These are phyloP conservation scores for Clonostachys chloroleuca DNA, from an alignment of 2,329 filamentous ascomycete species.

Conservation along the genomic window DNA sequence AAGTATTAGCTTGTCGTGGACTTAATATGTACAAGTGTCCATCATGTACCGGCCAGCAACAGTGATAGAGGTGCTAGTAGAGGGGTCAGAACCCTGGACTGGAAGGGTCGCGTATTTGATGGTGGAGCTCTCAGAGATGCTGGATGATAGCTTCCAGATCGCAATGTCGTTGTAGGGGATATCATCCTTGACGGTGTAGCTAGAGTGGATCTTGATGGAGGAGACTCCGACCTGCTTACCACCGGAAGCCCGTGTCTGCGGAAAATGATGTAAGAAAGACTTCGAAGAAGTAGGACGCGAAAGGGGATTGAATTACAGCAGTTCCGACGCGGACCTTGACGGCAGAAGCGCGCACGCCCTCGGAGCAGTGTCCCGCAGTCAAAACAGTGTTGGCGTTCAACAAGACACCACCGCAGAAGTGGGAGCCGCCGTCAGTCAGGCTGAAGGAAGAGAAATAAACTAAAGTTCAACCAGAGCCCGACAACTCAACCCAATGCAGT, in stretches of 20 bases:
- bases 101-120: conserved; percentile 4
- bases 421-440: conserved; percentile 3
- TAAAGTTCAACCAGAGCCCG: too few species aligned
- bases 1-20: background rate
- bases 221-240: conserved; percentile 15
- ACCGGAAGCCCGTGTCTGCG: conserved; percentile 8
- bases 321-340: conserved; percentile 18
- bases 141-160: conserved; percentile 17
- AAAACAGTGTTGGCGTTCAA: conserved; percentile 22
- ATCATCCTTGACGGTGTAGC: conserved; percentile 9
- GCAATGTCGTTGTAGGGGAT: conserved; percentile 14
- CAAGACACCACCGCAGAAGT: conserved; percentile 20
- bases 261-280: background rate
- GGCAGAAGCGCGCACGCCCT: conserved; percentile 4
- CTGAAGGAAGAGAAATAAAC: too few species aligned
- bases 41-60: conserved; percentile 3
- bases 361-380: conserved; percentile 21
- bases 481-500: too few species aligned
- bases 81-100: conserved; percentile 1
- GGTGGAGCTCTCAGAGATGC: conserved; percentile 6
- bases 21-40: too few species aligned
- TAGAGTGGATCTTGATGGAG: conserved; percentile 13
- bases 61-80: background rate
- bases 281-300: too few species aligned
- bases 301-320: conserved; percentile 3